A percentile compares a stretch with the other conserved stretches of the same genome.
Conservation (phyloP, 2,329 filamentous ascomycete genomes). For the Ceratocystis harringtonii region DNA sequence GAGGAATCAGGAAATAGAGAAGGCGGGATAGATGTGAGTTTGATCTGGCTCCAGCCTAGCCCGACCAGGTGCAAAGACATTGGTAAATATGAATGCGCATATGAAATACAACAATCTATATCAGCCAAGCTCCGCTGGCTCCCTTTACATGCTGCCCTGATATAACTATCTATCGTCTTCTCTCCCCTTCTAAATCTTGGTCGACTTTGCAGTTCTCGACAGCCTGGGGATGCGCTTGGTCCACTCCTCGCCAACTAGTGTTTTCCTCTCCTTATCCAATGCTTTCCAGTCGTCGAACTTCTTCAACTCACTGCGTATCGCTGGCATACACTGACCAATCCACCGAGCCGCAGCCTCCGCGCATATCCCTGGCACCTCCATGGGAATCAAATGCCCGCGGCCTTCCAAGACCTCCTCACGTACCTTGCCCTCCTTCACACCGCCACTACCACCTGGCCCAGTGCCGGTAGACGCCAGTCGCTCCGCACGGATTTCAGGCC, state of each 20-base stretch:
- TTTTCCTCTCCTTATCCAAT: constrained; percentile 38
- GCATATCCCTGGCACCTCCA: constrained; percentile 57
- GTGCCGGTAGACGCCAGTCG: constrained; percentile 51
- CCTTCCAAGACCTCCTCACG: constrained; percentile 47
- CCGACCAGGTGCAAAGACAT: too few relatives aligned
- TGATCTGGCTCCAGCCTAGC: too few relatives aligned
- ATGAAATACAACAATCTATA: constrained; percentile 2
- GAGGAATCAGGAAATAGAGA: too few relatives aligned
- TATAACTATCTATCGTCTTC: neutral
- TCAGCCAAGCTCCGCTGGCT: neutral
- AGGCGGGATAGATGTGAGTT: too few relatives aligned
- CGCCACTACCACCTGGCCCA: constrained; percentile 53
- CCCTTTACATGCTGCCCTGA: neutral
- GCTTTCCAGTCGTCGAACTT: constrained; percentile 41
- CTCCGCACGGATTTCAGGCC: constrained; percentile 33
- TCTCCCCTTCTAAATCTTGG: neutral
- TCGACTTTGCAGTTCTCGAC: constrained; percentile 3
- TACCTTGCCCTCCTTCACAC: constrained; percentile 49
- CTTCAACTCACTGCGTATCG: constrained; percentile 42
- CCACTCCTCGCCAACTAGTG: constrained; percentile 30
- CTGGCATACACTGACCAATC: constrained; percentile 39
- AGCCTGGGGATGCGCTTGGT: constrained; percentile 10
- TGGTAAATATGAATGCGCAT: neutral
- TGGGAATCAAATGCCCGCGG: constrained; percentile 66
- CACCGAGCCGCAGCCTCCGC: constrained; percentile 46